Conservation (phyloP, 2,329 filamentous ascomycete species). For the Phialemonium atrogriseum region DNA sequence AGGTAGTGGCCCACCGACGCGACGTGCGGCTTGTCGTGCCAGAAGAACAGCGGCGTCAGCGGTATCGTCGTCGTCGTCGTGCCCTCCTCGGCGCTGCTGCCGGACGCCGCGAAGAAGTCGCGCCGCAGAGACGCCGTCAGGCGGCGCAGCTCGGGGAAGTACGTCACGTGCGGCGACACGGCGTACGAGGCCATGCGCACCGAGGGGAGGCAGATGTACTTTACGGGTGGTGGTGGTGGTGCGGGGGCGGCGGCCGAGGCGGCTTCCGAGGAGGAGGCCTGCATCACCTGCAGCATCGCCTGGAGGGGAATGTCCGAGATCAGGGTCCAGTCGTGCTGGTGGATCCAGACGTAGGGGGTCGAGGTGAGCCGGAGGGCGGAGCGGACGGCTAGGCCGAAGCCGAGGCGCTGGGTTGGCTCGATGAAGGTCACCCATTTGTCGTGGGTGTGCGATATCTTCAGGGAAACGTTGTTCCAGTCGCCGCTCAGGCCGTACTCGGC, state of each 20-base stretch:
- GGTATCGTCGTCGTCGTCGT: constrained; percentile 22
- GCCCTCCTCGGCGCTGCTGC: constrained; percentile 5
- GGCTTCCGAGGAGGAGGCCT: constrained; percentile 1
- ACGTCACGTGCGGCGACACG: constrained; percentile 33
- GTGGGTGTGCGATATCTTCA: constrained; percentile 24
- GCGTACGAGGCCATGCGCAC: constrained; percentile 44
- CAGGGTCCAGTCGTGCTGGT: constrained; percentile 49
- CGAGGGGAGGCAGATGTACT: constrained; percentile 45
- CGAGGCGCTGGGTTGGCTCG: constrained; percentile 36
- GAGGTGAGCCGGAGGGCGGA: constrained; percentile 35
- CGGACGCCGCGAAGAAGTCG: constrained; percentile 21
- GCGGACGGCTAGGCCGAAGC: constrained; percentile 45
- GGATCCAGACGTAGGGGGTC: constrained; percentile 48
- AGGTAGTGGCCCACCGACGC: constrained; percentile 42
- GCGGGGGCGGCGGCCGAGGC: background rate
- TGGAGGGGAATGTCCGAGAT: constrained; percentile 34
- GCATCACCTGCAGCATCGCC: constrained; percentile 38
- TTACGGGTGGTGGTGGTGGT: constrained; percentile 26
- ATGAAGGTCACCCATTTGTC: constrained; percentile 36
- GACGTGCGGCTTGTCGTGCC: constrained; percentile 50
- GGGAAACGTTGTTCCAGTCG: constrained; percentile 26
- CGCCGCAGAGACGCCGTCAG: constrained; percentile 33
- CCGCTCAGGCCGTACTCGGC: constrained; percentile 40
- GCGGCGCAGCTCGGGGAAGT: constrained; percentile 30
- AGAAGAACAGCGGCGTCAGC: constrained; percentile 48